These are phyloP conservation scores for Phaffia tasmanica DNA, from an alignment of 768 basidiomycete genomes.

Conservation along the genomic window DNA sequence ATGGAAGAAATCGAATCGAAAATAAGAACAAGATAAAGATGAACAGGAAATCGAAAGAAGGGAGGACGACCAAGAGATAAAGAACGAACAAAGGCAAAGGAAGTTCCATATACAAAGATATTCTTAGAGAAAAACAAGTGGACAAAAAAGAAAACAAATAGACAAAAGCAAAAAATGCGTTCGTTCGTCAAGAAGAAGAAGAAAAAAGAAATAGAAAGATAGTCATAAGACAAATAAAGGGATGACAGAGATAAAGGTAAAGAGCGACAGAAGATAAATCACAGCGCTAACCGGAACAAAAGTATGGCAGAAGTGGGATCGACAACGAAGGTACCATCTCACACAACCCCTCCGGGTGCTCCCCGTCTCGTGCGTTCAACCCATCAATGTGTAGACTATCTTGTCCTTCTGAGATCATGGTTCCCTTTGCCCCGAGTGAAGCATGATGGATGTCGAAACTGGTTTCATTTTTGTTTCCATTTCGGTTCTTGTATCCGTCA, in stretches of 20 bases:
- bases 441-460: too few relatives aligned
- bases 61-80: neutral
- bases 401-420: too few relatives aligned
- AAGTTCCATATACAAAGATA: neutral
- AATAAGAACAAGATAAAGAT: neutral
- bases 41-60: neutral
- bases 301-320: neutral
- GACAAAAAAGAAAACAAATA: neutral
- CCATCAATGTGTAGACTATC: too few relatives aligned
- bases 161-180: neutral
- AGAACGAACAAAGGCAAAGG: neutral
- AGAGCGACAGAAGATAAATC: neutral
- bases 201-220: neutral
- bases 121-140: too few relatives aligned
- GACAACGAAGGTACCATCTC: slow-evolving; percentile 4
- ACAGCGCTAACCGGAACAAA: neutral
- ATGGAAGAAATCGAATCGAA: neutral
- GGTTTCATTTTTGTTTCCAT: too few relatives aligned
- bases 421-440: too few relatives aligned
- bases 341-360: neutral
- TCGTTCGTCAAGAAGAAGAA: neutral
- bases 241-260: neutral
- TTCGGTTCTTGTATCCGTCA: too few relatives aligned
- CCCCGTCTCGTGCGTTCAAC: neutral
- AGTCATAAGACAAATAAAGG: neutral